These are phyloP conservation scores for Musa acuminata DNA, from an alignment of 176 grass and related monocot genomes.

Conservation along the genomic window DNA sequence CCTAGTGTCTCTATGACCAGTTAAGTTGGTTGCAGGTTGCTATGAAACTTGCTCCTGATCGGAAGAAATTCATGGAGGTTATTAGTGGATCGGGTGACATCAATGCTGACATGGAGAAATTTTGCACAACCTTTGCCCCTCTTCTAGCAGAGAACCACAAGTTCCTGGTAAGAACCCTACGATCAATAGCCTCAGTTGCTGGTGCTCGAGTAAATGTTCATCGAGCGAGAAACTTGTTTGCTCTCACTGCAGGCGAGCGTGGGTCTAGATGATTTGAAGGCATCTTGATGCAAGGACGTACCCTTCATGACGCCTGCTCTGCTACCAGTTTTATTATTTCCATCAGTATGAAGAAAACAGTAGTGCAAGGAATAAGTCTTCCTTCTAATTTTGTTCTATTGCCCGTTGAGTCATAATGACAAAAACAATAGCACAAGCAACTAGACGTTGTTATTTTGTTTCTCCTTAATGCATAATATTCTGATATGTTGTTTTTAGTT, in stretches of 20 bases:
- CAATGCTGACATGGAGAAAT: conserved; percentile 85
- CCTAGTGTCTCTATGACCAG: neutral
- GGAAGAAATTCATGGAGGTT: conserved; percentile 97
- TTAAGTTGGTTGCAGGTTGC: conserved; percentile 39
- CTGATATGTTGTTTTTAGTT: too few relatives aligned
- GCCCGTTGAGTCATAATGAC: too few relatives aligned
- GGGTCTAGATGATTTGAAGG: conserved; percentile 80
- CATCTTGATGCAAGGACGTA: conserved; percentile 40
- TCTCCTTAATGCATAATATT: too few relatives aligned
- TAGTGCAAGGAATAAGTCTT: too few relatives aligned
- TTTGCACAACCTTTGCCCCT: conserved; percentile 71
- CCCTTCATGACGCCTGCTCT: neutral
- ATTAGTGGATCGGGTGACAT: conserved; percentile 66
- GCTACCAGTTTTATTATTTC: too few relatives aligned
- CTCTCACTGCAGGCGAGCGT: conserved; percentile 64
- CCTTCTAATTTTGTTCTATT: too few relatives aligned
- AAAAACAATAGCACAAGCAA: too few relatives aligned
- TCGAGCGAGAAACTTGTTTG: too few relatives aligned
- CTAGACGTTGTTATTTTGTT: too few relatives aligned
- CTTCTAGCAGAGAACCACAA: conserved; percentile 78
- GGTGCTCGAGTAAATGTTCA: too few relatives aligned
- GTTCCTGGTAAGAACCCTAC: conserved; percentile 44
- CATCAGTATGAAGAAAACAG: too few relatives aligned
- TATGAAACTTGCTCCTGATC: conserved; percentile 85
- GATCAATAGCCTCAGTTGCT: too few relatives aligned